These are phyloP conservation scores for Apiospora phragmitis DNA, from an alignment of 2,329 filamentous ascomycete genomes.

Conservation along the genomic window DNA sequence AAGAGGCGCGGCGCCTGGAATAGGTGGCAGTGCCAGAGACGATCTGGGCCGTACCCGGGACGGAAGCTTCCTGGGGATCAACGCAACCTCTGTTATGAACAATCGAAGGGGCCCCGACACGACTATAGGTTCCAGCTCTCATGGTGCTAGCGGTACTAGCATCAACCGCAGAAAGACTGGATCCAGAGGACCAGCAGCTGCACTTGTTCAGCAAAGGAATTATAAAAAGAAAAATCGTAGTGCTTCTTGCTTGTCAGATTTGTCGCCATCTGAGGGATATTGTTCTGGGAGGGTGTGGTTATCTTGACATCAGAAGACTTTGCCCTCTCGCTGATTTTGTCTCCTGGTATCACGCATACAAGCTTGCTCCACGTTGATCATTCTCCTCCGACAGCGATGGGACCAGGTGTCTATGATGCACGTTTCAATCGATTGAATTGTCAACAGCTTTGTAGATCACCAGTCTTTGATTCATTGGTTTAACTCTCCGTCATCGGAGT, in stretches of 20 bases:
- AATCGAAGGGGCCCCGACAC: neutral
- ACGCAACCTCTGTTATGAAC: neutral
- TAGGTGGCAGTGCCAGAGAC: neutral
- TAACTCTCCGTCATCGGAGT: neutral
- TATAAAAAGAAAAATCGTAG: no score
- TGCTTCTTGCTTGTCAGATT: neutral
- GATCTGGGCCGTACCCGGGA: neutral
- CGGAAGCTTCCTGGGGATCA: neutral
- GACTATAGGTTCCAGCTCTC: neutral
- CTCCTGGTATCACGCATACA: neutral
- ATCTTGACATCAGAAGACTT: neutral
- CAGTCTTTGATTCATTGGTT: neutral
- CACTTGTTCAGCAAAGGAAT: neutral
- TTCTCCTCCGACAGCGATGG: neutral
- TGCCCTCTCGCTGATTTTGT: neutral
- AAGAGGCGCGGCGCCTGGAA: neutral
- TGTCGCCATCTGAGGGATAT: neutral
- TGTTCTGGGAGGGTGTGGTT: neutral
- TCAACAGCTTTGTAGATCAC: neutral
- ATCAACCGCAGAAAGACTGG: neutral
- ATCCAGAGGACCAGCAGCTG: neutral
- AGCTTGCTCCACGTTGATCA: neutral
- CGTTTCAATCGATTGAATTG: neutral
- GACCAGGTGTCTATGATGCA: neutral
- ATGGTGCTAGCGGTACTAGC: neutral